These are phyloP conservation scores for Heliophila coronopifolia DNA, from an alignment of 441 rosid genomes.

Conservation along the genomic window DNA sequence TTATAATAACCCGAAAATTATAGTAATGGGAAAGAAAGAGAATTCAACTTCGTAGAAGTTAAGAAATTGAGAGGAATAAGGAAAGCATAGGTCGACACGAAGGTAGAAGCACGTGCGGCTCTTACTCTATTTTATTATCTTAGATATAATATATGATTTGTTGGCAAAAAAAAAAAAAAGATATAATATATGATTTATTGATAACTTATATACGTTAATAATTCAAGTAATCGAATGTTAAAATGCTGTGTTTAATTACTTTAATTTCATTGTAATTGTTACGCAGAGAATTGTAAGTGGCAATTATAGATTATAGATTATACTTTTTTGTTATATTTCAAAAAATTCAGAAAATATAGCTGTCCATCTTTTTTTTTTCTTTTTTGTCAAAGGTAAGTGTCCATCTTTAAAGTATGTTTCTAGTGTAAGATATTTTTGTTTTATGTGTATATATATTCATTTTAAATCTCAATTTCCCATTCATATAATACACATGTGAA, in stretches of 20 bases:
- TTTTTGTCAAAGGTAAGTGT: too few relatives aligned
- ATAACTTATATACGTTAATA: constrained; percentile 10
- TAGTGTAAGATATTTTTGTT: too few relatives aligned
- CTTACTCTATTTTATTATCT: constrained; percentile 26
- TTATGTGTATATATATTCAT: too few relatives aligned
- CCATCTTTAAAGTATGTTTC: too few relatives aligned
- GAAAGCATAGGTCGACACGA: constrained; percentile 23
- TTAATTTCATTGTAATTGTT: background rate
- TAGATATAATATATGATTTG: background rate
- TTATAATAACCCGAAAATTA: background rate
- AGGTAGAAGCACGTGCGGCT: constrained; percentile 24
- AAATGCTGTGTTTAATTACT: constrained; percentile 5
- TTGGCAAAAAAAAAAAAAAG: background rate
- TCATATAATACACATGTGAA: too few relatives aligned
- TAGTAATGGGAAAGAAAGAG: background rate
- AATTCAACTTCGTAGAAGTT: constrained; percentile 17
- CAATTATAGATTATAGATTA: too few relatives aligned
- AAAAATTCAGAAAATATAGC: too few relatives aligned
- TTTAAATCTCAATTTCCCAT: too few relatives aligned
- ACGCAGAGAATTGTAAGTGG: constrained; percentile 21
- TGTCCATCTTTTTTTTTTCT: too few relatives aligned
- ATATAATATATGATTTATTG: background rate
- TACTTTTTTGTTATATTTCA: too few relatives aligned
- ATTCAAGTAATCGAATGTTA: constrained; percentile 21
- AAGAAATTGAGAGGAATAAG: constrained; percentile 24